Evolutionary conservation across 352 stramenopile genomes (phyloP).

Genomic region (Bremia lactucae): DNA sequence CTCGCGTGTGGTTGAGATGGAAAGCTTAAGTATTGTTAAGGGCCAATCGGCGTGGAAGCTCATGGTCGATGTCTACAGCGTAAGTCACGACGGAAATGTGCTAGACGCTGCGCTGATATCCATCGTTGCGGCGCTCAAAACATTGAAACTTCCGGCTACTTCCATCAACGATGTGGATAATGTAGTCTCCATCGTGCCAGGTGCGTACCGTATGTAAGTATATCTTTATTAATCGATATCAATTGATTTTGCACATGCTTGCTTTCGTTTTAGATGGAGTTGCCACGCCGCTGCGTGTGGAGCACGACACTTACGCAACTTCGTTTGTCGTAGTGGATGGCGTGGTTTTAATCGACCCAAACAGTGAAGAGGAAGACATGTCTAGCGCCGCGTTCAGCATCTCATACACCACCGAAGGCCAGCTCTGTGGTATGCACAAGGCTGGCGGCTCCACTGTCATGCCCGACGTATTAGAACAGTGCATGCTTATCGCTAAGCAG

Average conservation of each 20-base stretch:
- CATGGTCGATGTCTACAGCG: conserved; percentile 69
- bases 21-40: conserved; percentile 56
- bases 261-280: no score
- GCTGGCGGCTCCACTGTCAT: conserved; percentile 41
- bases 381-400: conserved; percentile 46
- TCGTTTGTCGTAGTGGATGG: conserved; percentile 55
- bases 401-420: conserved; percentile 47
- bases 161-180: conserved; percentile 55
- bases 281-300: conserved; percentile 34
- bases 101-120: conserved; percentile 57
- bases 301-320: conserved; percentile 50
- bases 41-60: conserved; percentile 75
- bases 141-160: conserved; percentile 47
- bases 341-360: conserved; percentile 58
- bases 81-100: conserved; percentile 78
- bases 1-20: conserved; percentile 71
- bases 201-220: conserved; percentile 11
- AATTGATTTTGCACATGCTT: no score
- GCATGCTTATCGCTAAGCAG: conserved; percentile 51
- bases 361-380: conserved; percentile 57
- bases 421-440: conserved; percentile 69
- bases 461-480: conserved; percentile 39
- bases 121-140: conserved; percentile 61
- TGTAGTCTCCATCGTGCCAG: conserved; percentile 53
- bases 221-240: no score